A percentile compares a stretch with the other conserved stretches of the same genome.
Conservation (phyloP, 2,329 filamentous ascomycete species). For the Phialocephala subalpina region DNA sequence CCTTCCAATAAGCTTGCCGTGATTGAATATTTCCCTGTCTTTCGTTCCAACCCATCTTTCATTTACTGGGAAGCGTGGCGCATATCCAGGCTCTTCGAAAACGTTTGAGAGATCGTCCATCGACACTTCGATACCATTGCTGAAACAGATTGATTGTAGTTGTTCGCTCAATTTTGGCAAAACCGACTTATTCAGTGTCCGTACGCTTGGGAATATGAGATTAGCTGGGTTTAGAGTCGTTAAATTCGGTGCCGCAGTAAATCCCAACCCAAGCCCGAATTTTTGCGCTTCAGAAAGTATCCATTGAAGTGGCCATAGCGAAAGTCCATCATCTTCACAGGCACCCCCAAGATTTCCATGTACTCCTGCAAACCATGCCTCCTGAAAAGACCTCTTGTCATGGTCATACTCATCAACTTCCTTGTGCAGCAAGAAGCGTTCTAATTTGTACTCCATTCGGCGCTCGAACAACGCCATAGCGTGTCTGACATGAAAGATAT, state of each 20-base stretch:
- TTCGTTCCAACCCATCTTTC: too few relatives aligned
- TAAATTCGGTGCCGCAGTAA: constrained; percentile 1
- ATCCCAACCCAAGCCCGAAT: not conserved
- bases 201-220: constrained; percentile 10
- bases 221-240: constrained; percentile 2
- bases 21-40: too few relatives aligned
- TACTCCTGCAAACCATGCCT: constrained; percentile 15
- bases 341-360: constrained; percentile 18
- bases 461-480: constrained; percentile 16
- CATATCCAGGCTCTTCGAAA: too few relatives aligned
- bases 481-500: constrained; percentile 12
- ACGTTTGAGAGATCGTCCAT: too few relatives aligned
- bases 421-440: constrained; percentile 8
- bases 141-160: too few relatives aligned
- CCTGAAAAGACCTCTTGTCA: constrained; percentile 5
- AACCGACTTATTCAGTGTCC: not conserved
- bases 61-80: too few relatives aligned
- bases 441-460: constrained; percentile 2
- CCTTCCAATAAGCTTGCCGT: too few relatives aligned
- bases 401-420: not conserved
- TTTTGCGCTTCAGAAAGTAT: constrained; percentile 13
- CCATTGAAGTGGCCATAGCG: constrained; percentile 14
- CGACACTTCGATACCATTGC: too few relatives aligned
- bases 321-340: constrained; percentile 13
- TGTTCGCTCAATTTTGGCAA: too few relatives aligned